phyloP scores from a whole-genome alignment of 2,329 filamentous ascomycete species.

The Chrysoporthe puriensis region DNA sequence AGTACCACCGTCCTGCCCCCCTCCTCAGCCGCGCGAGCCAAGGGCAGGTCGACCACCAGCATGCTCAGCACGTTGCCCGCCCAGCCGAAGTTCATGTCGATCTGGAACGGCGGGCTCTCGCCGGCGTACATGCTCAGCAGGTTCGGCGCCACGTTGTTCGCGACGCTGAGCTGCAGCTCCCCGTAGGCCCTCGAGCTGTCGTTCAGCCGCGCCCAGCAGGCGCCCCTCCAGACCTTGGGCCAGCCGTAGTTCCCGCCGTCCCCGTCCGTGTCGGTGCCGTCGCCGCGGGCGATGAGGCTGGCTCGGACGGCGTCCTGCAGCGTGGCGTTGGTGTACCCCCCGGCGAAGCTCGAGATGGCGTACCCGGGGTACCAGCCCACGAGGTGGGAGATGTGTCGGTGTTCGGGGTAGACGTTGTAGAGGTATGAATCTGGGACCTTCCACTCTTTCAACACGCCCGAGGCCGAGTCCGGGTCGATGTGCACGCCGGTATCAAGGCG shows the following conservation, averaged over 20 bases:
- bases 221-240: constrained; percentile 61
- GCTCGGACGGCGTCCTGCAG: constrained; percentile 50
- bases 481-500: constrained; percentile 56
- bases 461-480: constrained; percentile 38
- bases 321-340: constrained; percentile 46
- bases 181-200: constrained; percentile 52
- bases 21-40: constrained; percentile 28
- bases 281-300: constrained; percentile 41
- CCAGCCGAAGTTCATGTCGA: constrained; percentile 61
- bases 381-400: constrained; percentile 59
- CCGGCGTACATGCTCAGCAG: constrained; percentile 56
- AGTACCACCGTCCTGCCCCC: constrained; percentile 44
- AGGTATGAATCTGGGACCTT: constrained; percentile 47
- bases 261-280: constrained; percentile 23
- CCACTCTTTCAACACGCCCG: constrained; percentile 54
- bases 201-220: constrained; percentile 60
- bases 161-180: constrained; percentile 52
- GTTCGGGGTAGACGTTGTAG: constrained; percentile 31
- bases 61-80: constrained; percentile 54
- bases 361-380: constrained; percentile 60
- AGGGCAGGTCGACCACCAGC: constrained; percentile 54
- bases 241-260: constrained; percentile 52
- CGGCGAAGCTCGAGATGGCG: constrained; percentile 47
- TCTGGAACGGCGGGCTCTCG: constrained; percentile 55
- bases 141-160: constrained; percentile 54